Evolutionary conservation across 176 grass and related monocot species (phyloP).

Genomic region (Saccharum spontaneum): DNA sequence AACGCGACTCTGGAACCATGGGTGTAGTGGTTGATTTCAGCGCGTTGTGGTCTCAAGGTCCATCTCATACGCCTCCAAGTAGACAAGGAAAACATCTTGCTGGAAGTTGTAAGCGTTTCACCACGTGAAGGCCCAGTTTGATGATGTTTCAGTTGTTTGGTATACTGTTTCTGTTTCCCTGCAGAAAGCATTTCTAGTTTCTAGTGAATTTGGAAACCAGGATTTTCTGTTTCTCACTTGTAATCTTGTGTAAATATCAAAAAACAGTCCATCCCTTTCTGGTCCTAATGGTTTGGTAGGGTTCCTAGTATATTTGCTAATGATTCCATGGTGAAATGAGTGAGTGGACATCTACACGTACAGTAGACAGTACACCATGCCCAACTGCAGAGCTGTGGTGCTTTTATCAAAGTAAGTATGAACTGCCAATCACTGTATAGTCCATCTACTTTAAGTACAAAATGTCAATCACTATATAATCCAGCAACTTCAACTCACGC

Average conservation of each 20-base stretch:
- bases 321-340: no score
- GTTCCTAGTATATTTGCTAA: no score
- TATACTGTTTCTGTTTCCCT: not conserved
- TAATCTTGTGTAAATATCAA: not conserved
- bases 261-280: not conserved
- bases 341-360: no score
- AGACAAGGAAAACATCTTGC: not conserved
- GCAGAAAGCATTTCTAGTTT: not conserved
- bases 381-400: no score
- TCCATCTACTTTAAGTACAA: no score
- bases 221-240: not conserved
- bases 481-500: no score
- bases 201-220: not conserved
- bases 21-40: not conserved
- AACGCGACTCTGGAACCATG: not conserved
- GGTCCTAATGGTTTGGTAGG: no score
- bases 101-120: not conserved
- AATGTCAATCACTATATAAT: no score
- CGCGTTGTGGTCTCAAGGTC: not conserved
- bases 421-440: no score
- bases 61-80: not conserved
- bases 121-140: not conserved
- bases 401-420: no score
- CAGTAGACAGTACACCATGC: no score
- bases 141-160: not conserved